A percentile compares a stretch with the other conserved stretches of the same genome.
These are phyloP conservation scores for Cyclostephanos invisitatus DNA, from an alignment of 108 stramenopile species.

Conservation along the genomic window DNA sequence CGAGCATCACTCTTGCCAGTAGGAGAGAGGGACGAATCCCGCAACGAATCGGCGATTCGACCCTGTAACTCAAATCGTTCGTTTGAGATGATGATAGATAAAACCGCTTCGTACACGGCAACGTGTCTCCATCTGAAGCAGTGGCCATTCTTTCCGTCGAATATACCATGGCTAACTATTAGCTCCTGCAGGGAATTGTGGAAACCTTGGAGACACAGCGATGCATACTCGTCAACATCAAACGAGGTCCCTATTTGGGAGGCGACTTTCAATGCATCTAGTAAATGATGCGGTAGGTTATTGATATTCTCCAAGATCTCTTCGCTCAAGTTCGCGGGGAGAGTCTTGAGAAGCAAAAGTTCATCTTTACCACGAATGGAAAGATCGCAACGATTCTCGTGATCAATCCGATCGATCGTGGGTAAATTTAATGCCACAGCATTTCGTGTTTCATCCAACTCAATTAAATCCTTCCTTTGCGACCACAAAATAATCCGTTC, in stretches of 20 bases:
- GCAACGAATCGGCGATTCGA: conserved; percentile 22
- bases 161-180: conserved; percentile 25
- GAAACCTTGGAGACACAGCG: conserved; percentile 24
- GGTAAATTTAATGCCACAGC: conserved; percentile 18
- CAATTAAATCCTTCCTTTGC: conserved; percentile 27
- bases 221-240: conserved; percentile 18
- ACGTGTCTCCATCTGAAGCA: conserved; percentile 30
- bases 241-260: conserved; percentile 33
- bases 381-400: background rate
- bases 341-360: conserved; percentile 3
- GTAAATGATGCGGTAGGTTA: conserved; percentile 25
- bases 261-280: conserved; percentile 42
- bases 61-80: conserved; percentile 36
- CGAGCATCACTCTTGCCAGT: conserved; percentile 11
- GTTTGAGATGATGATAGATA: conserved; percentile 33
- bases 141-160: conserved; percentile 13
- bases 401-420: conserved; percentile 5
- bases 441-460: conserved; percentile 33
- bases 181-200: conserved; percentile 15
- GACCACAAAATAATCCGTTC: conserved; percentile 37
- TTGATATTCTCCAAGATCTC: conserved; percentile 35
- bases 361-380: background rate
- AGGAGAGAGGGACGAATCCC: conserved; percentile 2
- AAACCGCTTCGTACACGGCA: conserved; percentile 40
- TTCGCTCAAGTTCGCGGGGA: conserved; percentile 26